Base-by-base conservation (phyloP, 2,329 filamentous ascomycete genomes). In the Cladosporium velox region DNA sequence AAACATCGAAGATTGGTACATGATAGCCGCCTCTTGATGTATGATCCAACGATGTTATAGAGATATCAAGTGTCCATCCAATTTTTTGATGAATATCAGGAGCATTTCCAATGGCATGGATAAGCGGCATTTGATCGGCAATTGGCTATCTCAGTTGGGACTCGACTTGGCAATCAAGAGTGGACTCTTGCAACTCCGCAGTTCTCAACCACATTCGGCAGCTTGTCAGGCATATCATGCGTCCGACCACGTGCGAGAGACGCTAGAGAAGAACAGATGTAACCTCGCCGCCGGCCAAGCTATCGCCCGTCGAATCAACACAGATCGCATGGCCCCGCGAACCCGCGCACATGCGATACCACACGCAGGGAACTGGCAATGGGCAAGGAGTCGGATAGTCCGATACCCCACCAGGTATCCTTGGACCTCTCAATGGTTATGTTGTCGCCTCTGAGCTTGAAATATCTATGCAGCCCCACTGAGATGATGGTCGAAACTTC, bases 61-160 rank as follows among this genome's bases (percentile, higher is more conserved):
- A 34, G 6, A 10, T 21, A 4, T 30, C 6, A 4, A 34, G 30
- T 11, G n/a, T 15, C 18, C 14, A 28, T 28, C 28, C 28, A 28
- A 18, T 5, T 52, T 4, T 18, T 32, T 26, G 26, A 28, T 51
- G 47, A 52, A 30, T 28, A 52, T 26, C 49, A 30, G 28, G 15
- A 52, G 7, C 28, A 30, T 32, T 34, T 10, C 26, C 32, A 32
- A 55, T 21, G 28, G 52, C 52, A 34, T 21, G 52, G 34, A 35
- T 28, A 35, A 58, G 32, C 55, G 55, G 55, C 55, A 58, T 26
- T 41, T 58, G 34, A 58, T 41, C 55, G 55, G 55, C 55, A 58
- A 52, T 24, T 55, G 52, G 30, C 12, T 34, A 21, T 32, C 52
- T 55, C 52, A 34, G 10, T n/a, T 32, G 55, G 18, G 12, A 12